Base-by-base conservation (phyloP, 306 rosid genomes). In the Abrus precatorius region DNA sequence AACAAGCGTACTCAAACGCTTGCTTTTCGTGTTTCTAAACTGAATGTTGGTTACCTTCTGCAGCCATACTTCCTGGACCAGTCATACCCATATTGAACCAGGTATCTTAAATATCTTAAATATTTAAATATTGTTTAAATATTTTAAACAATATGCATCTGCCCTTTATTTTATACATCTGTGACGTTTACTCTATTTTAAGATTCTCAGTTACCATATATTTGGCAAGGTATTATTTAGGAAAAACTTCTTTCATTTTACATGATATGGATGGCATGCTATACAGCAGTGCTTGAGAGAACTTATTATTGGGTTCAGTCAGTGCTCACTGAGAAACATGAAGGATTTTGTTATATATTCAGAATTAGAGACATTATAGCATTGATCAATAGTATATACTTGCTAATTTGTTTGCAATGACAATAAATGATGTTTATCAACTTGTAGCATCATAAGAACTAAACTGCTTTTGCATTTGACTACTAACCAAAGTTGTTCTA, bases 41-140 rank as follows among this genome's bases (percentile, higher is more conserved):
- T 90, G 85, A 89, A 88, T 82, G 79, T 85, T 88, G 75, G 76
- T 84, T 82, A 71, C 87, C 69, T 75, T 92, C 87, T 64, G 93
- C 97, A 94, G 97, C 97, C 75, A 69, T 92, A 89, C 97, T 94
- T 75, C 98, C 98, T 30, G 98, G 98, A 86, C 98, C 98, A 49
- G 93, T 91, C 80, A 89, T 94, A 89, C 98, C 98, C 49, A 87
- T 94, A 65, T 87, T 94, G 89, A 92, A 79, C 89, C 94, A 94
- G 98, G 98, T 94, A 92, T 65, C 76, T 74, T 72, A 36, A 72
- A 76, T 65, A 59, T 72, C n/a, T n/a, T n/a, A n/a, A n/a, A n/a
- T n/a, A n/a, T n/a, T n/a, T n/a, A n/a, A n/a, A n/a, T n/a, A n/a
- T n/a, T n/a, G n/a, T n/a, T n/a, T n/a, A n/a, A n/a, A n/a, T n/a